These are phyloP conservation scores for Boletus rufocinnamomeus DNA, from an alignment of 768 basidiomycete species.

Conservation along the genomic window DNA sequence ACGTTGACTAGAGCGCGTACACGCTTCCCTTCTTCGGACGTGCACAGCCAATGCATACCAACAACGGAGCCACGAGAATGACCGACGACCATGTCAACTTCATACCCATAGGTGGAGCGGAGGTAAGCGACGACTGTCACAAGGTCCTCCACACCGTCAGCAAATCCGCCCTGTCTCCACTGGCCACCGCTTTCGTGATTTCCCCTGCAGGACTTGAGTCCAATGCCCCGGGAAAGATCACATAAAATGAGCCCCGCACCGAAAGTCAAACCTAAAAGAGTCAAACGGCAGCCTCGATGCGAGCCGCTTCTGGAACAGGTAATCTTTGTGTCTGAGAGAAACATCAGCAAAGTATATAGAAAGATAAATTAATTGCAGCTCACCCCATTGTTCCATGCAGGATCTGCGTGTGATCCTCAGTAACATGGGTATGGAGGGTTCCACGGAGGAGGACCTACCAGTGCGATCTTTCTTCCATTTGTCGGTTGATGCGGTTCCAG, in stretches of 20 bases:
- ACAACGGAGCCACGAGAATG: constrained; percentile 80
- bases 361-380: constrained; percentile 22
- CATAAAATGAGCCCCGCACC: constrained; percentile 46
- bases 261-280: constrained; percentile 87
- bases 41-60: constrained; percentile 68
- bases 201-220: constrained; percentile 47
- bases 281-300: constrained; percentile 67
- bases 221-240: background rate
- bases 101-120: constrained; percentile 59
- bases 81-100: constrained; percentile 67
- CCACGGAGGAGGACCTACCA: constrained; percentile 47
- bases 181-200: constrained; percentile 74
- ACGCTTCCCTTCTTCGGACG: constrained; percentile 53
- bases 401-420: constrained; percentile 50
- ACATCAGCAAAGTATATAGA: background rate
- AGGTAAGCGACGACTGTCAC: constrained; percentile 65
- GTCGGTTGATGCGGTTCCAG: constrained; percentile 50
- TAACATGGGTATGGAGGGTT: constrained; percentile 6
- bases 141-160: constrained; percentile 67
- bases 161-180: constrained; percentile 61
- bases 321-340: constrained; percentile 73
- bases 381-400: constrained; percentile 81
- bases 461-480: constrained; percentile 59
- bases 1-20: constrained; percentile 70
- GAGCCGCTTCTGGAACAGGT: constrained; percentile 76